Evolutionary conservation across 306 rosid species (phyloP).

Genomic region (Rosa chinensis): DNA sequence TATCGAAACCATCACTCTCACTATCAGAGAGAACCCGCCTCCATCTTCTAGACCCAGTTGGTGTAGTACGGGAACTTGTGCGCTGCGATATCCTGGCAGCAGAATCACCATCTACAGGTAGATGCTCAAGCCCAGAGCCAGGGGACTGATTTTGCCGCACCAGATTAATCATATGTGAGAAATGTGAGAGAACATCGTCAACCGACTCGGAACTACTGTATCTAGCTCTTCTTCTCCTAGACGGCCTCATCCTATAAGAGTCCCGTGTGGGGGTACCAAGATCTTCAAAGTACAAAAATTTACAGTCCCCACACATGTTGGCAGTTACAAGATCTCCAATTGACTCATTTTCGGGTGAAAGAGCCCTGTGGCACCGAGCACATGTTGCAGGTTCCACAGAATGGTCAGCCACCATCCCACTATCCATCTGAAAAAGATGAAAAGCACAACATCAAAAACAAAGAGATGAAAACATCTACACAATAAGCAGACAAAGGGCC

Average conservation of each 20-base stretch:
- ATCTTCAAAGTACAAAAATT: slow-evolving; percentile 81
- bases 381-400: slow-evolving; percentile 46
- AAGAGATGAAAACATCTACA: slow-evolving; percentile 10
- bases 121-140: slow-evolving; percentile 52
- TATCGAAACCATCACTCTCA: slow-evolving; percentile 79
- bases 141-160: slow-evolving; percentile 48
- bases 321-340: slow-evolving; percentile 37
- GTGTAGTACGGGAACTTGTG: slow-evolving; percentile 62
- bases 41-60: slow-evolving; percentile 75
- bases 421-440: slow-evolving; percentile 56
- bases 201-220: slow-evolving; percentile 62
- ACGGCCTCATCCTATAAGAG: slow-evolving; percentile 36
- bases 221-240: slow-evolving; percentile 60
- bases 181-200: slow-evolving; percentile 49
- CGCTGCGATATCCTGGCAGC: slow-evolving; percentile 44
- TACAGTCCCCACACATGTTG: slow-evolving; percentile 81
- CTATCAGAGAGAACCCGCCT: slow-evolving; percentile 64
- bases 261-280: slow-evolving; percentile 42
- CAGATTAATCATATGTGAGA: slow-evolving; percentile 43
- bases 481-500: not conserved
- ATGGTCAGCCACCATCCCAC: slow-evolving; percentile 24
- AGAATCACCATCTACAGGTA: slow-evolving; percentile 43
- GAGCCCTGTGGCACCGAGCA: slow-evolving; percentile 56
- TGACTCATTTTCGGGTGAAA: slow-evolving; percentile 51
- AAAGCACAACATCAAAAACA: slow-evolving; percentile 21